Percentiles rank a stretch among this genome's conserved stretches.
phyloP scores from a whole-genome alignment of 176 grass and related monocot species.

The Bonia amplexicaulis region DNA sequence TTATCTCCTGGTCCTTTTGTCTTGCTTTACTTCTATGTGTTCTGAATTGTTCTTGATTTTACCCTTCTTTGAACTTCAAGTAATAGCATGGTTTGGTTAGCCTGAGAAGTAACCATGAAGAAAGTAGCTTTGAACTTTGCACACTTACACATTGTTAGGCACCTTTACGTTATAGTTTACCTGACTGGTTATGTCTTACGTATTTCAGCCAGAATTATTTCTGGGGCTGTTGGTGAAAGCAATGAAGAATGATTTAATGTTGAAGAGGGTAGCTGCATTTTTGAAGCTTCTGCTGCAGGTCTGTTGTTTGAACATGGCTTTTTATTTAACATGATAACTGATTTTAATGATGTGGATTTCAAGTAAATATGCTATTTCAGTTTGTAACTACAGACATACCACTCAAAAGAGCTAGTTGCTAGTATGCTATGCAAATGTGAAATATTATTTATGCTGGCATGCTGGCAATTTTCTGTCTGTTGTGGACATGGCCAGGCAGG shows the following conservation, averaged over 20 bases:
- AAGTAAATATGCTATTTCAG: conserved; percentile 5
- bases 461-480: no score
- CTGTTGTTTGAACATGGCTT: not conserved
- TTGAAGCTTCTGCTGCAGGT: conserved; percentile 87
- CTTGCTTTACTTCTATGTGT: conserved; percentile 12
- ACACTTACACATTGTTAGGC: not conserved
- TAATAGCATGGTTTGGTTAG: not conserved
- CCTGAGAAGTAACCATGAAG: not conserved
- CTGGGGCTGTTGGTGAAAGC: conserved; percentile 87
- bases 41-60: conserved; percentile 24
- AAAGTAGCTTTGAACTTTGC: conserved; percentile 10
- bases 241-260: conserved; percentile 94
- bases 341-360: not conserved
- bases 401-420: not conserved
- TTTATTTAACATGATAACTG: not conserved
- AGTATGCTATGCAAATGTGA: not conserved
- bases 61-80: not conserved
- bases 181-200: conserved; percentile 19
- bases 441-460: not conserved
- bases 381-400: conserved; percentile 7
- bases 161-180: conserved; percentile 7
- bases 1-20: conserved; percentile 2
- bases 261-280: conserved; percentile 90
- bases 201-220: conserved; percentile 91
- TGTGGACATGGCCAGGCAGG: no score